Percentiles rank a stretch among this genome's conserved stretches.
phyloP scores from a whole-genome alignment of 495 filamentous ascomycete genomes.

The Rhypophila decipiens region DNA sequence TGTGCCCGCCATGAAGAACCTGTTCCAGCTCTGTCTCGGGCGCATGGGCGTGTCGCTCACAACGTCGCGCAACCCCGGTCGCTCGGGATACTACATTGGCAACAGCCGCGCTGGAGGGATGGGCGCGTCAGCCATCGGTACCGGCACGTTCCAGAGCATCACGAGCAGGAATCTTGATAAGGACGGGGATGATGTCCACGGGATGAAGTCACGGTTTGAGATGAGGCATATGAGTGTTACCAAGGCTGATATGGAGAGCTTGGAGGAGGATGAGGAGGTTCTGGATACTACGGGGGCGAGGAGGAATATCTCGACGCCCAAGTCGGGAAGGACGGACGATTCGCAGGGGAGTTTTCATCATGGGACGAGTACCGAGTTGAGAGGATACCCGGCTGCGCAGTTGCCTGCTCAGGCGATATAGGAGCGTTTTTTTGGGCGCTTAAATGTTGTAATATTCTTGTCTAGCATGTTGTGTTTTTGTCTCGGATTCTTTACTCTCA shows the following conservation, averaged over 20 bases:
- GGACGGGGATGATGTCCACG: not conserved
- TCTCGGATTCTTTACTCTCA: no score
- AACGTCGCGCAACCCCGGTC: constrained; percentile 5
- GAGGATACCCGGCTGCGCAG: not conserved
- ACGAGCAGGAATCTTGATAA: no score
- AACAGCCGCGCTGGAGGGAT: not conserved
- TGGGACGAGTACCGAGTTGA: not conserved
- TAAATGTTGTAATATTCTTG: no score
- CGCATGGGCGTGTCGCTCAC: constrained; percentile 14
- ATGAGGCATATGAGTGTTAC: not conserved
- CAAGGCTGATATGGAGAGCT: not conserved
- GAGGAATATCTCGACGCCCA: constrained; percentile 9
- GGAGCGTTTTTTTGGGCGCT: no score
- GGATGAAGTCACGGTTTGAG: not conserved
- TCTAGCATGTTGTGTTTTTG: no score
- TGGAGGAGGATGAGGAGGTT: constrained; percentile 16
- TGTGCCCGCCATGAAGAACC: constrained; percentile 19
- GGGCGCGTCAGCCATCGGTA: not conserved
- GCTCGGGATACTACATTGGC: constrained; percentile 8
- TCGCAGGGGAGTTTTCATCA: not conserved
- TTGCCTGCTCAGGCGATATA: constrained; percentile 2
- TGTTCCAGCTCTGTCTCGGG: constrained; percentile 12
- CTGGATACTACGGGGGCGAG: constrained; percentile 16
- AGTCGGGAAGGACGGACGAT: constrained; percentile 3
- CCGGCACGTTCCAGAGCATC: not conserved